Percentiles rank a stretch among this genome's conserved stretches.
These are phyloP conservation scores for Ramularia endophylla DNA, from an alignment of 2,329 filamentous ascomycete genomes.

Conservation along the genomic window DNA sequence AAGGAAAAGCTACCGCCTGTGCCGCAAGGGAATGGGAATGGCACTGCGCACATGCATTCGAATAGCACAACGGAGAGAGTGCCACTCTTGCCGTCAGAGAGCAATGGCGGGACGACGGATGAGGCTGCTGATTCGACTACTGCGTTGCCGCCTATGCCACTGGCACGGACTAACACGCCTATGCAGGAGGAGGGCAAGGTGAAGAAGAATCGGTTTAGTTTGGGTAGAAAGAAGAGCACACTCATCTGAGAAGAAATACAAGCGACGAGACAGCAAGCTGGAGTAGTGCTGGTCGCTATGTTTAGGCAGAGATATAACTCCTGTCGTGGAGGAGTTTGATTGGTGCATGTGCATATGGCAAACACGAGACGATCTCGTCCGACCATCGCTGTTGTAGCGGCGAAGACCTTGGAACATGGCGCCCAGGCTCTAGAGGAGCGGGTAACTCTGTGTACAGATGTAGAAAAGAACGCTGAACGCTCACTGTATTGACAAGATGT, in stretches of 20 bases:
- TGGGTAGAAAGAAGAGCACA: conserved; percentile 65
- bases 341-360: too few species aligned
- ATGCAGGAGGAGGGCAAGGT: conserved; percentile 30
- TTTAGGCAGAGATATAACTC: too few species aligned
- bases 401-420: too few species aligned
- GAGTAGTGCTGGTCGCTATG: too few species aligned
- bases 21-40: conserved; percentile 9
- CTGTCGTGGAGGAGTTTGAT: too few species aligned
- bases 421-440: too few species aligned
- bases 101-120: conserved; percentile 1
- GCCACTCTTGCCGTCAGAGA: background rate
- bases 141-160: conserved; percentile 1
- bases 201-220: conserved; percentile 59
- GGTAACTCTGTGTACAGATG: too few species aligned
- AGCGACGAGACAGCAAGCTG: too few species aligned
- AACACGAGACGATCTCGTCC: too few species aligned
- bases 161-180: background rate
- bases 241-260: conserved; percentile 8
- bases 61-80: background rate
- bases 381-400: too few species aligned
- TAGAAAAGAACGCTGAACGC: too few species aligned
- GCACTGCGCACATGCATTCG: background rate
- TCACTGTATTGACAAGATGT: too few species aligned
- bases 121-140: conserved; percentile 7
- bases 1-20: conserved; percentile 31